Conservation (phyloP, 2,329 filamentous ascomycete species). For the Trichoderma atrobrunneum region DNA sequence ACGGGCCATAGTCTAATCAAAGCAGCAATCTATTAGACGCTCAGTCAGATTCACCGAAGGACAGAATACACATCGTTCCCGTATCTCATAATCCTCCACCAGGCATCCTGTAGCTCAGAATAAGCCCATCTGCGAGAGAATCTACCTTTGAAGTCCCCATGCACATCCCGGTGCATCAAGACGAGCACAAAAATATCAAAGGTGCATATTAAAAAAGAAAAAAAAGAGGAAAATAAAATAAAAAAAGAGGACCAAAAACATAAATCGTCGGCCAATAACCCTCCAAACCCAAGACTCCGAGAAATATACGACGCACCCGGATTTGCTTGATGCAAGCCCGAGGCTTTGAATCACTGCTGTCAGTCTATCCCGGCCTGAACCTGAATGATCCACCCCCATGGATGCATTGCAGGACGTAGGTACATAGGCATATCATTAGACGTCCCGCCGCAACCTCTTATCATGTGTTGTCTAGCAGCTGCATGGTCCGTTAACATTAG, state of each 20-base stretch:
- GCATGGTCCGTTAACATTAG: constrained; percentile 54
- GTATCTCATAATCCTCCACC: constrained; percentile 11
- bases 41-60: constrained; percentile 15
- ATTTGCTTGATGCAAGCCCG: constrained; percentile 29
- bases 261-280: constrained; percentile 38
- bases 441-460: constrained; percentile 14
- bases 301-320: constrained; percentile 36
- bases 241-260: constrained; percentile 29
- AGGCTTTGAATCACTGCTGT: constrained; percentile 26
- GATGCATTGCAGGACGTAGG: constrained; percentile 25
- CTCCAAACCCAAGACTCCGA: constrained; percentile 42
- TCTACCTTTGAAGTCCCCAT: neutral
- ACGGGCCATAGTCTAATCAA: constrained; percentile 15
- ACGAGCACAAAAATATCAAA: constrained; percentile 15
- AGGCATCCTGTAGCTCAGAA: neutral
- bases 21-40: constrained; percentile 32
- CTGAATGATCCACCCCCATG: constrained; percentile 23
- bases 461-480: constrained; percentile 46
- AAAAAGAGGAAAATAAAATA: constrained; percentile 2
- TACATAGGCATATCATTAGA: constrained; percentile 18
- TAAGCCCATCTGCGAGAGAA: neutral
- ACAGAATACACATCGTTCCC: constrained; percentile 17
- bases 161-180: neutral
- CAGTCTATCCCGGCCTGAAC: constrained; percentile 29
- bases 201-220: constrained; percentile 25